A percentile compares a stretch with the other conserved stretches of the same genome.
These are phyloP conservation scores for Knoxdaviesia capensis DNA, from an alignment of 2,329 filamentous ascomycete genomes.

Conservation along the genomic window DNA sequence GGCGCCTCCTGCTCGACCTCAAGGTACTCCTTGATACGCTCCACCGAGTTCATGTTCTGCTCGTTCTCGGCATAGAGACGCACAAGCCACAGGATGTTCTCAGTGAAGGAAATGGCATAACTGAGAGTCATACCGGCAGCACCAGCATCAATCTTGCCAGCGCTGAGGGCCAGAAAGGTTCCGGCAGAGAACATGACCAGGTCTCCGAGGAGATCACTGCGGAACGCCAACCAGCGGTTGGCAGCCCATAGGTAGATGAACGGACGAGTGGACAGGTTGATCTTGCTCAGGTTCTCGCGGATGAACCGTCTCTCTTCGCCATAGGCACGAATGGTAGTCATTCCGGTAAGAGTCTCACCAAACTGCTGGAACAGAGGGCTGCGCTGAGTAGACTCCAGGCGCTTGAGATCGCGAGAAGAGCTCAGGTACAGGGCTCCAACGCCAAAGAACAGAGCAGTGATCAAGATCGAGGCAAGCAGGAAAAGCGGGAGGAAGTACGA, in stretches of 20 bases:
- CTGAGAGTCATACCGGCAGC: slow-evolving; percentile 85
- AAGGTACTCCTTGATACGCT: slow-evolving; percentile 92
- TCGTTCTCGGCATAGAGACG: slow-evolving; percentile 87
- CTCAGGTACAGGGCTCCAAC: slow-evolving; percentile 78
- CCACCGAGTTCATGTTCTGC: slow-evolving; percentile 98
- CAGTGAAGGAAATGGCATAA: slow-evolving; percentile 91
- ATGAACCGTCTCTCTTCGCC: slow-evolving; percentile 88
- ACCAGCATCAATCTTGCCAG: slow-evolving; percentile 71
- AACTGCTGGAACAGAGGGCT: slow-evolving; percentile 97
- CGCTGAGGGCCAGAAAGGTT: slow-evolving; percentile 68
- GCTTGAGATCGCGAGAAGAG: slow-evolving; percentile 87
- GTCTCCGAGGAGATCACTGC: slow-evolving; percentile 78
- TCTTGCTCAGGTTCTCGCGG: slow-evolving; percentile 67
- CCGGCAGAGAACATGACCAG: slow-evolving; percentile 87
- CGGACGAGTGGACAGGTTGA: slow-evolving; percentile 80
- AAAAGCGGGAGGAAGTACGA: slow-evolving; percentile 79
- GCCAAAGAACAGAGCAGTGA: slow-evolving; percentile 61
- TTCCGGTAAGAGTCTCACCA: slow-evolving; percentile 81
- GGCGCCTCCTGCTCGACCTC: slow-evolving; percentile 87
- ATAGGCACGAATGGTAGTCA: slow-evolving; percentile 93
- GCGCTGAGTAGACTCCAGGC: slow-evolving; percentile 80
- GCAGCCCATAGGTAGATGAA: slow-evolving; percentile 95
- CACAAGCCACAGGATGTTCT: slow-evolving; percentile 93
- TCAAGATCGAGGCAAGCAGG: slow-evolving; percentile 69
- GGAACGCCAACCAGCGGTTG: slow-evolving; percentile 89